A percentile compares a stretch with the other conserved stretches of the same genome.
Conservation (phyloP, 140 eudicot species). For the Anethum foeniculum region DNA sequence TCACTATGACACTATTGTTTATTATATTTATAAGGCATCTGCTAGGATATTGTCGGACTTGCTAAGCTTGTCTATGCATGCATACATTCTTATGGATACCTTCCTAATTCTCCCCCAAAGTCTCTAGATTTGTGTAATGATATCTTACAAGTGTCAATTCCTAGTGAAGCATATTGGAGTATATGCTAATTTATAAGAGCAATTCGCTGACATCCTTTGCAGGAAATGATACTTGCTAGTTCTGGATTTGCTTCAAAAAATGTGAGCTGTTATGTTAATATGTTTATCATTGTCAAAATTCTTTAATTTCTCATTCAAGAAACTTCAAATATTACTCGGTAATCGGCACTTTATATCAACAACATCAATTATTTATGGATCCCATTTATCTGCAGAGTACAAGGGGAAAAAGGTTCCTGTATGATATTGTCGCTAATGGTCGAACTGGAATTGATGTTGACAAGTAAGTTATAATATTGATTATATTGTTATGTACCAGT, state of each 20-base stretch:
- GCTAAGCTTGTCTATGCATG: not conserved
- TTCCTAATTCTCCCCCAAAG: not conserved
- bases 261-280: slow-evolving; percentile 22
- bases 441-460: slow-evolving; percentile 65
- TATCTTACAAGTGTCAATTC: not conserved
- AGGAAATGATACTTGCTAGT: slow-evolving; percentile 69
- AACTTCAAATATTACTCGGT: not conserved
- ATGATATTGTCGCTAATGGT: slow-evolving; percentile 70
- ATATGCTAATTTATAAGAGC: not conserved
- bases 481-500: too few relatives aligned
- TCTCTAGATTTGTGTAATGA: not conserved
- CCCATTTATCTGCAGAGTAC: slow-evolving; percentile 24
- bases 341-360: not conserved
- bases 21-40: too few relatives aligned
- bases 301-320: not conserved
- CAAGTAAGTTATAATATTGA: slow-evolving; percentile 31
- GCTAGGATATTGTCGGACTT: too few relatives aligned
- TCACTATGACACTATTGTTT: too few relatives aligned
- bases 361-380: not conserved
- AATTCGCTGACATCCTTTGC: slow-evolving; percentile 11
- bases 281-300: not conserved
- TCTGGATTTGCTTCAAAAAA: slow-evolving; percentile 25
- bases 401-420: slow-evolving; percentile 44
- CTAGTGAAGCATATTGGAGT: not conserved
- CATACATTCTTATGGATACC: not conserved